These are phyloP conservation scores for Polytrichum formosum DNA, from an alignment of 225 moss, liverwort and hornwort genomes.

Conservation along the genomic window DNA sequence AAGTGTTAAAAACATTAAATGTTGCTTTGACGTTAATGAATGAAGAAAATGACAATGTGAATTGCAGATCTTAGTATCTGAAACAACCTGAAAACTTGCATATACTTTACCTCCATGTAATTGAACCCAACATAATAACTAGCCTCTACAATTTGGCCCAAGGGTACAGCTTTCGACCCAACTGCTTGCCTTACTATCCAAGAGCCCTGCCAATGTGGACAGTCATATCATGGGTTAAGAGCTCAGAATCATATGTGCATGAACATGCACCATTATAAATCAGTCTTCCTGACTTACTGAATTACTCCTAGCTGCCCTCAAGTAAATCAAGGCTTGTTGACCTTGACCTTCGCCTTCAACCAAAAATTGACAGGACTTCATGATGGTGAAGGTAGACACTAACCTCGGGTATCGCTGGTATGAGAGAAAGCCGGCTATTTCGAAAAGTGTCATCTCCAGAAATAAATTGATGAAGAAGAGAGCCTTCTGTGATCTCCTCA, in stretches of 20 bases:
- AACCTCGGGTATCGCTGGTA: slow-evolving; percentile 74
- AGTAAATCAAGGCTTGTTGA: too few relatives aligned
- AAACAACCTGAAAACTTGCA: neutral
- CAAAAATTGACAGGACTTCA: too few relatives aligned
- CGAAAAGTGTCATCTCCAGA: slow-evolving; percentile 67
- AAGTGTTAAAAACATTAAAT: too few relatives aligned
- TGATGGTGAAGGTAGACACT: neutral
- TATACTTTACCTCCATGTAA: slow-evolving; percentile 52
- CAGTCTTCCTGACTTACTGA: too few relatives aligned
- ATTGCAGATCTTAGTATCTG: neutral
- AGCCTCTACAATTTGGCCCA: slow-evolving; percentile 63
- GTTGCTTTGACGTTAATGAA: too few relatives aligned
- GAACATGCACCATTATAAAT: too few relatives aligned
- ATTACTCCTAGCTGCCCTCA: too few relatives aligned
- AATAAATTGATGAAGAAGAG: slow-evolving; percentile 65
- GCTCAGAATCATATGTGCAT: neutral
- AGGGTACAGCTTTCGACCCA: slow-evolving; percentile 58
- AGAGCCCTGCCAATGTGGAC: slow-evolving; percentile 40
- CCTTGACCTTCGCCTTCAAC: too few relatives aligned
- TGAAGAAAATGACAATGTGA: too few relatives aligned
- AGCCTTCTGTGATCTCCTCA: slow-evolving; percentile 53
- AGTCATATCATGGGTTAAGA: neutral
- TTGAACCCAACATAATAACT: slow-evolving; percentile 67
- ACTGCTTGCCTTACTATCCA: slow-evolving; percentile 82
- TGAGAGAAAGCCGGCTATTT: slow-evolving; percentile 63